Conservation (phyloP, 2,329 filamentous ascomycete genomes). For the Colletotrichum scovillei region DNA sequence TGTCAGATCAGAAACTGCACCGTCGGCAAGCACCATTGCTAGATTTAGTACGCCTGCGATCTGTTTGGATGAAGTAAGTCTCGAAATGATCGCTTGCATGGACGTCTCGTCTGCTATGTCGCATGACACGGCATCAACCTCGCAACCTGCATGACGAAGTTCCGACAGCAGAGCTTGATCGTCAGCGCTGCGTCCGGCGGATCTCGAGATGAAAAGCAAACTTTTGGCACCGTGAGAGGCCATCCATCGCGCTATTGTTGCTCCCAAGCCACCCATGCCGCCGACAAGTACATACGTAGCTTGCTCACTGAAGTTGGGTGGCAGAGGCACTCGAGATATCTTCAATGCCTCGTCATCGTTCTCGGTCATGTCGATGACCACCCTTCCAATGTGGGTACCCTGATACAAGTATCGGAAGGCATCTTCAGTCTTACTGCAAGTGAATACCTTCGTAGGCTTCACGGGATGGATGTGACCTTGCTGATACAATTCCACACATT, state of each 20-base stretch:
- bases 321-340: too few species aligned
- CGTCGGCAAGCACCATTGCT: conserved; percentile 27
- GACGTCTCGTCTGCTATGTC: background rate
- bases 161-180: background rate
- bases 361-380: background rate
- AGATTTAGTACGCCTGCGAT: conserved; percentile 17
- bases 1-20: conserved; percentile 46
- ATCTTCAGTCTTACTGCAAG: background rate
- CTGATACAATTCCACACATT: background rate
- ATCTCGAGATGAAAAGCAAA: conserved; percentile 42
- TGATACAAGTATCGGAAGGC: background rate
- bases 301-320: background rate
- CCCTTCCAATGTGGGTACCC: background rate
- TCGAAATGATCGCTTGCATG: background rate
- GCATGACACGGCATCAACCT: background rate
- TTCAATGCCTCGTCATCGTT: background rate
- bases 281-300: conserved; percentile 40
- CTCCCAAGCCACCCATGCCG: conserved; percentile 46
- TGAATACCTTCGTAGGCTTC: background rate
- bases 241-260: conserved; percentile 44
- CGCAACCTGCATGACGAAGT: background rate
- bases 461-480: background rate
- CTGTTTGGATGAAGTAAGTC: background rate
- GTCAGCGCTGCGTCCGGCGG: conserved; percentile 18
- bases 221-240: conserved; percentile 42